Conservation (phyloP, 305 asterid species). For the Rubia occidens region DNA sequence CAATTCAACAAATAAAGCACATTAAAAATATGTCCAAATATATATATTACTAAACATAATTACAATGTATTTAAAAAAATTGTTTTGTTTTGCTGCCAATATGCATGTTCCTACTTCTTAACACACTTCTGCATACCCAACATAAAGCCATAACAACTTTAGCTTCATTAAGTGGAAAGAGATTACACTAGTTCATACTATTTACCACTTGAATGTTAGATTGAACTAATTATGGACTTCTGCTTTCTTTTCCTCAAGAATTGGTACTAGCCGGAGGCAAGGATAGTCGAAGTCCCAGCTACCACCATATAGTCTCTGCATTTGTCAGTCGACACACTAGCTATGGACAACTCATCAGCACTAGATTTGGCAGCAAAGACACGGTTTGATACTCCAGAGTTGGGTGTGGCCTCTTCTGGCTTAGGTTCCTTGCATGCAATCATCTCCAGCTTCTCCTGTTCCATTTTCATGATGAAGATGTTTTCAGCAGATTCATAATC, state of each 20-base stretch:
- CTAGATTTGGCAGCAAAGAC: constrained; percentile 46
- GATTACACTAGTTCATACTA: constrained; percentile 21
- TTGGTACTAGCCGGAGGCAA: constrained; percentile 60
- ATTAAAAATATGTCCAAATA: no score
- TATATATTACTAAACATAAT: no score
- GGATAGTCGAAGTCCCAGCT: constrained; percentile 50
- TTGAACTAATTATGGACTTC: constrained; percentile 45
- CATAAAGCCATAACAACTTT: neutral
- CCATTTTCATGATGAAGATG: no score
- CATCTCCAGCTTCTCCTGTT: no score
- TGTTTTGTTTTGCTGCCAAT: neutral
- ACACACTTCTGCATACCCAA: neutral
- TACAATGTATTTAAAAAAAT: no score
- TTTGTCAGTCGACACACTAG: constrained; percentile 51
- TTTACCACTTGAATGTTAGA: constrained; percentile 11
- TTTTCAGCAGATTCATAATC: no score
- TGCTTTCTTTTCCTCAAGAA: constrained; percentile 47
- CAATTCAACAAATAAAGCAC: no score
- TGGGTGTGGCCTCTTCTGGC: constrained; percentile 43
- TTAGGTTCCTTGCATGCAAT: constrained; percentile 51
- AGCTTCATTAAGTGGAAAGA: neutral
- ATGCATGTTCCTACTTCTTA: neutral
- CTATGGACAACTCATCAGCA: constrained; percentile 36
- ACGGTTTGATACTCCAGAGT: constrained; percentile 17
- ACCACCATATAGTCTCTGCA: constrained; percentile 63